Evolutionary conservation across 208 protist genomes (phyloP).

Genomic region (Paratrypanosoma confusum): DNA sequence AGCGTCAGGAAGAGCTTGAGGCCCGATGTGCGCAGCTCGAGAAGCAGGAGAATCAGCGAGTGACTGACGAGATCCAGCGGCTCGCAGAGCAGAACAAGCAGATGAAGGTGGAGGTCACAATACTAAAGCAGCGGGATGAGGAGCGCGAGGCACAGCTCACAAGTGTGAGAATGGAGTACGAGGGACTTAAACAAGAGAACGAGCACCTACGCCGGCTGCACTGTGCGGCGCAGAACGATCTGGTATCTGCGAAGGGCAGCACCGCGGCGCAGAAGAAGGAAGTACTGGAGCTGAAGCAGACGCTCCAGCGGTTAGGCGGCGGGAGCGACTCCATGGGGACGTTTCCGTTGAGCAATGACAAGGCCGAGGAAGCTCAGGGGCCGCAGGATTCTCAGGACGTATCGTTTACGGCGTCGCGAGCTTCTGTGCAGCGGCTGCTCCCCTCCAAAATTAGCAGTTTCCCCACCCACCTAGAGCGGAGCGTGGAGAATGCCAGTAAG

Average conservation of each 20-base stretch:
- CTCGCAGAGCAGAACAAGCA: constrained; percentile 12
- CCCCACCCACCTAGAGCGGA: constrained; percentile 9
- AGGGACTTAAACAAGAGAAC: constrained; percentile 45
- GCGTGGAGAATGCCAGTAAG: constrained; percentile 27
- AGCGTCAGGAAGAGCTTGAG: constrained; percentile 34
- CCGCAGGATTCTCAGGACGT: background rate
- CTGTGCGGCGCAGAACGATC: constrained; percentile 31
- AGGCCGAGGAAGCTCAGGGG: background rate
- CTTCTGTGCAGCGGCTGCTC: background rate
- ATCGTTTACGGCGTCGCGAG: background rate
- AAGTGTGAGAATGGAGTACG: constrained; percentile 52
- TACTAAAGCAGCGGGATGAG: constrained; percentile 16
- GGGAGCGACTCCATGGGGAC: background rate
- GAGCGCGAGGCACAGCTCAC: constrained; percentile 36
- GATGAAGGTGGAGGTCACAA: constrained; percentile 3
- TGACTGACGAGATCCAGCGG: constrained; percentile 25
- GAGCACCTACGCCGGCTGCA: constrained; percentile 22
- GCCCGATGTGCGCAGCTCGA: constrained; percentile 28
- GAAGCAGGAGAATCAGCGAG: constrained; percentile 26
- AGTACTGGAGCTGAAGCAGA: constrained; percentile 23
- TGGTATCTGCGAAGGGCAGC: constrained; percentile 23
- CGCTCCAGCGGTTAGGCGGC: constrained; percentile 13
- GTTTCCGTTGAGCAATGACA: background rate
- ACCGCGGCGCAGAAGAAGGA: constrained; percentile 25
- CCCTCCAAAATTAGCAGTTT: background rate